Percentiles rank a stretch among this genome's conserved stretches.
phyloP scores from a whole-genome alignment of 441 rosid genomes.

The Populus trichocarpa region DNA sequence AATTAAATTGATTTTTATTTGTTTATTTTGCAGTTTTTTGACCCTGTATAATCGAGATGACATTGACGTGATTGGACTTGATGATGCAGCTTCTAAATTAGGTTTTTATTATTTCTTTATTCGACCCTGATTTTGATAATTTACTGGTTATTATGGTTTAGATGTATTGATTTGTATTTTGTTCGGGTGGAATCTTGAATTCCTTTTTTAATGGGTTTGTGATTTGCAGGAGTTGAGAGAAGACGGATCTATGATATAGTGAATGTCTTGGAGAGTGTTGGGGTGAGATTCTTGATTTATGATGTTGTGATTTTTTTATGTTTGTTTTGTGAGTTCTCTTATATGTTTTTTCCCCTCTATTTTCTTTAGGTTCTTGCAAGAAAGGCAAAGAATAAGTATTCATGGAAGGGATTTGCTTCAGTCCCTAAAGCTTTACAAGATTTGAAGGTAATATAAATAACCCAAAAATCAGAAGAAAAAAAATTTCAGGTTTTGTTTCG shows the following conservation, averaged over 20 bases:
- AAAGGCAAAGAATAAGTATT: constrained; percentile 79
- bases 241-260: constrained; percentile 85
- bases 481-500: neutral
- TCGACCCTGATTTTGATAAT: neutral
- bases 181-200: neutral
- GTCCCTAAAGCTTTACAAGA: constrained; percentile 66
- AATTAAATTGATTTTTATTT: neutral
- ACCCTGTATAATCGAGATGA: constrained; percentile 50
- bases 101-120: constrained; percentile 33
- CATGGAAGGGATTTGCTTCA: constrained; percentile 86
- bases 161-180: neutral
- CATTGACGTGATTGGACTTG: constrained; percentile 57
- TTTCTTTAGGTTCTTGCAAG: constrained; percentile 60
- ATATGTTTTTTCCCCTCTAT: neutral
- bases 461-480: neutral
- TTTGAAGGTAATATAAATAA: constrained; percentile 41
- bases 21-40: constrained; percentile 46
- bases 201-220: neutral
- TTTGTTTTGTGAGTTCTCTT: neutral
- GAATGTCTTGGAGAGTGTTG: constrained; percentile 75
- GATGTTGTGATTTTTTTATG: neutral
- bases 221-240: constrained; percentile 63
- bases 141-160: neutral
- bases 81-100: constrained; percentile 61
- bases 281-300: constrained; percentile 39